Conservation (phyloP, 495 filamentous ascomycete species). For the Penicillium mononematosum region DNA sequence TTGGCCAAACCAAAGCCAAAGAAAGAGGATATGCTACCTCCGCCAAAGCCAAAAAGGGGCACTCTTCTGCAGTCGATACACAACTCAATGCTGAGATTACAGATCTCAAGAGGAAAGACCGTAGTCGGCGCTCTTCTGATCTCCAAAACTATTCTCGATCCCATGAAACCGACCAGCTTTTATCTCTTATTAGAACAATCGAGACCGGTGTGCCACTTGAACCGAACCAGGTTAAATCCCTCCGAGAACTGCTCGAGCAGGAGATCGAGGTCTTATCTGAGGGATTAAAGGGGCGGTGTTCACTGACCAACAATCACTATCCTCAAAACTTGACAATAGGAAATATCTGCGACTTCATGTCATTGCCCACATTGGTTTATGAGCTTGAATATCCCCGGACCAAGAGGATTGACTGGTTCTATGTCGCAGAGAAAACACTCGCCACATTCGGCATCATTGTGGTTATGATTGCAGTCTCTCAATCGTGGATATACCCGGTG, state of each 20-base stretch:
- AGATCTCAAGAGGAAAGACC: slow-evolving; percentile 4
- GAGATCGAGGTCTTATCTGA: slow-evolving; percentile 61
- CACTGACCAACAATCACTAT: slow-evolving; percentile 45
- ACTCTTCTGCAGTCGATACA: neutral
- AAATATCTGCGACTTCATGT: slow-evolving; percentile 70
- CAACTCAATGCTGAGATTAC: slow-evolving; percentile 11
- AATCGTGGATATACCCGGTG: slow-evolving; percentile 61
- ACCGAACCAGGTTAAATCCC: slow-evolving; percentile 55
- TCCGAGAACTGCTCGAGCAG: slow-evolving; percentile 57
- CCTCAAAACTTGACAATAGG: slow-evolving; percentile 63
- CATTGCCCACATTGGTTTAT: slow-evolving; percentile 72
- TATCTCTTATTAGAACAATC: slow-evolving; percentile 54
- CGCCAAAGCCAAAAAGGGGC: neutral
- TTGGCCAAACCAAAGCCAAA: slow-evolving; percentile 28
- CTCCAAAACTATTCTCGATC: slow-evolving; percentile 10
- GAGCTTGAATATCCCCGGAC: slow-evolving; percentile 74
- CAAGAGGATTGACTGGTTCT: slow-evolving; percentile 65
- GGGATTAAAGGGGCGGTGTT: slow-evolving; percentile 60
- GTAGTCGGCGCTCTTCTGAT: slow-evolving; percentile 5
- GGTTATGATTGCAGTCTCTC: slow-evolving; percentile 47
- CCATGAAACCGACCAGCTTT: slow-evolving; percentile 42
- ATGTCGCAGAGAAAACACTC: slow-evolving; percentile 65
- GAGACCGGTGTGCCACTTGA: slow-evolving; percentile 56
- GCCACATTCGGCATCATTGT: slow-evolving; percentile 63
- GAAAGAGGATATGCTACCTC: neutral